Percentiles rank a stretch among this genome's conserved stretches.
phyloP scores from a whole-genome alignment of 2,329 filamentous ascomycete genomes.

The Iodosphaeria phyllophila region DNA sequence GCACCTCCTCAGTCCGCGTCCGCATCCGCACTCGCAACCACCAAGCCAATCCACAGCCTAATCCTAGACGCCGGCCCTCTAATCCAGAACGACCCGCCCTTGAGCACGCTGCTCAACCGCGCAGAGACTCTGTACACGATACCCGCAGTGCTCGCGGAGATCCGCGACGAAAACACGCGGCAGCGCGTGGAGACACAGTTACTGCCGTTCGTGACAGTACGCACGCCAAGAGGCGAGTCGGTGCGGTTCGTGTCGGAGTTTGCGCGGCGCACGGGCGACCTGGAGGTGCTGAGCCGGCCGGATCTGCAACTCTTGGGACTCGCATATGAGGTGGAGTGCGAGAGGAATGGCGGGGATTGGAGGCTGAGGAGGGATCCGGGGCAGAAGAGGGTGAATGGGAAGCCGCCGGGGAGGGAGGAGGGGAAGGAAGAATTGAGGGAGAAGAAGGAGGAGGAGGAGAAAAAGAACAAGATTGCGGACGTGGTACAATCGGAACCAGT shows the following conservation, averaged over 20 bases:
- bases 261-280: constrained; percentile 74
- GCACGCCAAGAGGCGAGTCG: constrained; percentile 57
- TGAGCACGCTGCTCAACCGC: constrained; percentile 63
- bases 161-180: constrained; percentile 68
- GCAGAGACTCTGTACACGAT: constrained; percentile 67
- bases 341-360: constrained; percentile 80
- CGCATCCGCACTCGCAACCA: constrained; percentile 1
- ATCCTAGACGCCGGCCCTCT: constrained; percentile 84
- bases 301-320: constrained; percentile 83
- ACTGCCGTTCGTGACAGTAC: constrained; percentile 64
- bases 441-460: constrained; percentile 14
- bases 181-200: constrained; percentile 68
- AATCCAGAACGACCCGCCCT: constrained; percentile 77
- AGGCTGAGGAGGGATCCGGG: constrained; percentile 59
- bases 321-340: constrained; percentile 86
- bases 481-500: constrained; percentile 4
- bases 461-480: constrained; percentile 2
- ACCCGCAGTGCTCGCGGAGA: constrained; percentile 72
- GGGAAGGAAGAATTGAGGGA: too few relatives aligned
- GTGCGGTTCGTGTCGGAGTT: constrained; percentile 69
- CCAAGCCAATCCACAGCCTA: constrained; percentile 62
- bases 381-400: constrained; percentile 61
- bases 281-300: constrained; percentile 69
- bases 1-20: not conserved
- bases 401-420: constrained; percentile 32